These are phyloP conservation scores for Uronychia binucleata DNA, from an alignment of 73 alveolate species.

Conservation along the genomic window DNA sequence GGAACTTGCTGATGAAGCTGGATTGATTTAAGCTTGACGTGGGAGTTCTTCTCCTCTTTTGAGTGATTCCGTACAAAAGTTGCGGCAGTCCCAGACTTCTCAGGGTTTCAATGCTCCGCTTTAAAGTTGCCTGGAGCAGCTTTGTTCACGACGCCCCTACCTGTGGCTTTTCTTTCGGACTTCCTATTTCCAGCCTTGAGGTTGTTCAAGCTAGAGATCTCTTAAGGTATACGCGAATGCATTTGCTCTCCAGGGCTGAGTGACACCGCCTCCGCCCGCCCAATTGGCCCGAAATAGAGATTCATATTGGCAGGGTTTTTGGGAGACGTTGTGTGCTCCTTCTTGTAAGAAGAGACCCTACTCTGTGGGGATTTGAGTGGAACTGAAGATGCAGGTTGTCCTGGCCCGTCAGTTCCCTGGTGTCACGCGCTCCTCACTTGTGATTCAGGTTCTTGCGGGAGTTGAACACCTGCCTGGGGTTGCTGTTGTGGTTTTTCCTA, in stretches of 20 bases:
- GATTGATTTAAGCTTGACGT: neutral
- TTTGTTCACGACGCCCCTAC: neutral
- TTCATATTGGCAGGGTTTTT: neutral
- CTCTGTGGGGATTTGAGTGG: neutral
- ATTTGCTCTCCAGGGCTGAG: neutral
- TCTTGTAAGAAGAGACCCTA: neutral
- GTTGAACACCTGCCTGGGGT: neutral
- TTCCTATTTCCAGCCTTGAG: neutral
- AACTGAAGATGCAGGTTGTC: neutral
- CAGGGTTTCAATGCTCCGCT: neutral
- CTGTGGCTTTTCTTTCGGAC: neutral
- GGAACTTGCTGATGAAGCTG: neutral
- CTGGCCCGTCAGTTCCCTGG: neutral
- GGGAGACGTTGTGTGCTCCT: slow-evolving; percentile 5
- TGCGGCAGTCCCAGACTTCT: neutral
- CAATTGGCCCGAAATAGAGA: neutral
- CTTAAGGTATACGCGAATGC: neutral
- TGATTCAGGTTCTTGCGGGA: neutral
- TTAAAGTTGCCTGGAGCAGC: neutral
- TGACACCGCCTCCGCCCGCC: neutral
- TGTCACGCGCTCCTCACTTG: neutral
- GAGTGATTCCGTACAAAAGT: neutral
- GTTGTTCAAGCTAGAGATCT: neutral
- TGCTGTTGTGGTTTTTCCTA: neutral
- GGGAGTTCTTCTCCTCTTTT: neutral